phyloP scores from a whole-genome alignment of 805 yeast species.

The Teunomyces stri region DNA sequence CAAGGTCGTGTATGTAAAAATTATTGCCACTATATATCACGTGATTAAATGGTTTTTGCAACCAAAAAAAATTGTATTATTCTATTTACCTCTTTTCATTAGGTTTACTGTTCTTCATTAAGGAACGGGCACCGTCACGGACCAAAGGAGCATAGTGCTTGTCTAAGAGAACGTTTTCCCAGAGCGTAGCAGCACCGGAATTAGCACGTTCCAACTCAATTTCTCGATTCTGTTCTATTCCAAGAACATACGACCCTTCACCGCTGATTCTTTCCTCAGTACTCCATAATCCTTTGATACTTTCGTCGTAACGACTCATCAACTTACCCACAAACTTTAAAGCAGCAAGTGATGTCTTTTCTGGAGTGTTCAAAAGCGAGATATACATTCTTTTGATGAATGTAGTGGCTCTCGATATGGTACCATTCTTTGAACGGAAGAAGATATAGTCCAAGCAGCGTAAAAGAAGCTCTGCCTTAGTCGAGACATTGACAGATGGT shows the following conservation, averaged over 20 bases:
- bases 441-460: conserved; percentile 78
- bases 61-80: background rate
- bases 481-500: conserved; percentile 81
- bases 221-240: conserved; percentile 50
- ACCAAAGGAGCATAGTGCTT: conserved; percentile 83
- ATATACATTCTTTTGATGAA: conserved; percentile 79
- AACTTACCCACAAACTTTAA: conserved; percentile 77
- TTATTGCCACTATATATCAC: background rate
- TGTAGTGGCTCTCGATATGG: conserved; percentile 66
- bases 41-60: background rate
- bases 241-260: conserved; percentile 59
- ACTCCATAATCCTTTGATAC: conserved; percentile 70
- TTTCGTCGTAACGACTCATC: conserved; percentile 63
- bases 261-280: conserved; percentile 87
- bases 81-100: conserved; percentile 6
- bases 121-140: conserved; percentile 56
- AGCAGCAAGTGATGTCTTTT: conserved; percentile 76
- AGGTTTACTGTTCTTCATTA: conserved; percentile 38
- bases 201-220: conserved; percentile 71
- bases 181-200: conserved; percentile 83
- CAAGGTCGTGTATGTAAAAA: background rate
- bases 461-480: conserved; percentile 81
- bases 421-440: conserved; percentile 69
- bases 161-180: conserved; percentile 80
- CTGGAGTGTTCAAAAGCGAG: conserved; percentile 73